phyloP scores from a whole-genome alignment of 495 filamentous ascomycete genomes.

The Terfezia claveryi region DNA sequence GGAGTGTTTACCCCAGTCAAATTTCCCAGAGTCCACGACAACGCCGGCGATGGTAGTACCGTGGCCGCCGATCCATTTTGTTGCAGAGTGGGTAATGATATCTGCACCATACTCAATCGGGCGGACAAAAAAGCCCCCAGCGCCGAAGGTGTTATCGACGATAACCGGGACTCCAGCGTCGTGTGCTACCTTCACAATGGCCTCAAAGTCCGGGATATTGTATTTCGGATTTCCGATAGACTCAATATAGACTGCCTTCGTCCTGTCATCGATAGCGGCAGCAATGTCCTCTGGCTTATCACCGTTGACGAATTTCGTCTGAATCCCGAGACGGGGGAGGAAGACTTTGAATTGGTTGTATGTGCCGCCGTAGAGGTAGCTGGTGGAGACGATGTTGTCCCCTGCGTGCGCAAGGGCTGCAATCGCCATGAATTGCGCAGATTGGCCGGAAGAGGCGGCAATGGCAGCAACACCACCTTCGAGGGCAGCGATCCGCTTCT shows the following conservation, averaged over 20 bases:
- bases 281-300: conserved; percentile 69
- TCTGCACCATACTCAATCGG: conserved; percentile 87
- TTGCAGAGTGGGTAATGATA: conserved; percentile 80
- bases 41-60: conserved; percentile 88
- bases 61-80: conserved; percentile 97
- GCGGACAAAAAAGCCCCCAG: conserved; percentile 73
- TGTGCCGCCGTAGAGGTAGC: conserved; percentile 86
- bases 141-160: conserved; percentile 95
- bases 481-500: conserved; percentile 88
- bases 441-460: conserved; percentile 74
- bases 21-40: conserved; percentile 79
- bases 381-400: conserved; percentile 89
- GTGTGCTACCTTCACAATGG: conserved; percentile 58
- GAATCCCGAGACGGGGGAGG: conserved; percentile 66
- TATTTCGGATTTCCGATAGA: conserved; percentile 90
- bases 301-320: conserved; percentile 71
- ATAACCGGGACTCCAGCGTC: conserved; percentile 66
- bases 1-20: conserved; percentile 82
- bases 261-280: conserved; percentile 77
- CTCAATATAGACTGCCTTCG: conserved; percentile 91
- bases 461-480: conserved; percentile 86
- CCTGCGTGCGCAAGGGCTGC: conserved; percentile 60
- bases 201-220: conserved; percentile 80
- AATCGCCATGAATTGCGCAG: conserved; percentile 87
- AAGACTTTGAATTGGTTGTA: conserved; percentile 98